Evolutionary conservation across 1,139 yeast species (phyloP).

Genomic region (Kodamaea plutei): DNA sequence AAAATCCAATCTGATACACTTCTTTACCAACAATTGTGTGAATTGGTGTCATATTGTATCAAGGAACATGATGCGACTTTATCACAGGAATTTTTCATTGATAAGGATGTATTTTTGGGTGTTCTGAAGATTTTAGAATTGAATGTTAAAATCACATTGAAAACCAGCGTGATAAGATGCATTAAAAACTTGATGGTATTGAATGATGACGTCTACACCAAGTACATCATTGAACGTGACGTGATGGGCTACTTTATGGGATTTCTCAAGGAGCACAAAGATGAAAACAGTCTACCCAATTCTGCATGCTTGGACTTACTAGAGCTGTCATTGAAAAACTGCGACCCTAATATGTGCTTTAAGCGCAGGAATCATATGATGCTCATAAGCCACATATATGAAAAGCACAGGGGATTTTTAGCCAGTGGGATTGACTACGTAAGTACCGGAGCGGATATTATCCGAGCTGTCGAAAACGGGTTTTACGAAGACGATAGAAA

Average conservation of each 20-base stretch:
- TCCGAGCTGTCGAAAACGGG: conserved; percentile 25
- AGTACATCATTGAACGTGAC: conserved; percentile 53
- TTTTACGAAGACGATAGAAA: conserved; percentile 19
- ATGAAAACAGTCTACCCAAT: conserved; percentile 60
- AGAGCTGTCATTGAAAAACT: conserved; percentile 42
- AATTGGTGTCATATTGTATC: conserved; percentile 62
- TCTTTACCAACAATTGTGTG: conserved; percentile 65
- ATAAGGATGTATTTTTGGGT: conserved; percentile 51
- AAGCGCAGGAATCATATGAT: conserved; percentile 39
- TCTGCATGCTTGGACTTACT: conserved; percentile 75
- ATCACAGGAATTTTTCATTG: conserved; percentile 60
- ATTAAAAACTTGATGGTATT: conserved; percentile 53
- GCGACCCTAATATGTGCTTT: conserved; percentile 19
- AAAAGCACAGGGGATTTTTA: conserved; percentile 38
- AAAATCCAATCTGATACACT: conserved; percentile 28
- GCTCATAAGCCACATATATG: conserved; percentile 48
- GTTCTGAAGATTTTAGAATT: conserved; percentile 42
- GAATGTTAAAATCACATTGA: conserved; percentile 43
- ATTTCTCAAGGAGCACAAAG: conserved; percentile 47
- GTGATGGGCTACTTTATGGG: conserved; percentile 50
- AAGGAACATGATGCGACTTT: conserved; percentile 54
- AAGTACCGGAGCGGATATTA: conserved; percentile 29
- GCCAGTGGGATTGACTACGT: conserved; percentile 25
- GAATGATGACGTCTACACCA: conserved; percentile 58
- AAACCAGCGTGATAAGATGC: conserved; percentile 64